These are phyloP conservation scores for Cutaneotrichosporon dermatis DNA, from an alignment of 1,284 basidiomycete genomes.

Conservation along the genomic window DNA sequence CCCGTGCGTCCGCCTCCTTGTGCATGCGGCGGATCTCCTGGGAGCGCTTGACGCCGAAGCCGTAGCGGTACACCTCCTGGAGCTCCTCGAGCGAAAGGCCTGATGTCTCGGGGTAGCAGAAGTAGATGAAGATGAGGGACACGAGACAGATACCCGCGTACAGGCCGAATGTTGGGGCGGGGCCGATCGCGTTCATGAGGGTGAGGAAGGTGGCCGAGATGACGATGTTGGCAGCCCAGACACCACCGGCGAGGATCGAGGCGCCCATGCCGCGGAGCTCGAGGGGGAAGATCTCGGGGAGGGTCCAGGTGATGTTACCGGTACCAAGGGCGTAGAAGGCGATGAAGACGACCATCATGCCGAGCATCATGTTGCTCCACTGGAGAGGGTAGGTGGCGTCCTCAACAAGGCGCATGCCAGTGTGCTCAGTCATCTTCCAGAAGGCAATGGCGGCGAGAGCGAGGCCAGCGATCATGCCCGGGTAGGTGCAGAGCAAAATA, in stretches of 20 bases:
- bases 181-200: slow-evolving; percentile 63
- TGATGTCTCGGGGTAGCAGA: slow-evolving; percentile 48
- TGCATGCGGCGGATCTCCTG: slow-evolving; percentile 40
- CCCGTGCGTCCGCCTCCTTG: slow-evolving; percentile 7
- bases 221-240: slow-evolving; percentile 59
- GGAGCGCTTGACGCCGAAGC: slow-evolving; percentile 45
- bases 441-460: slow-evolving; percentile 43
- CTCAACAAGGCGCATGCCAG: slow-evolving; percentile 60
- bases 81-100: slow-evolving; percentile 49
- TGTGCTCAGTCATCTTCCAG: slow-evolving; percentile 56
- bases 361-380: slow-evolving; percentile 60
- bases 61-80: slow-evolving; percentile 40
- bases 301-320: slow-evolving; percentile 61
- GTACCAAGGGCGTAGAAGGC: slow-evolving; percentile 64
- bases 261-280: slow-evolving; percentile 44
- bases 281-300: slow-evolving; percentile 42
- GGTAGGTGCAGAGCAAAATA: slow-evolving; percentile 39
- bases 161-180: slow-evolving; percentile 41
- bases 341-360: slow-evolving; percentile 35
- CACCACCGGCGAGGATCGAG: slow-evolving; percentile 38
- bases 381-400: slow-evolving; percentile 59
- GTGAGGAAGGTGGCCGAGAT: slow-evolving; percentile 74
- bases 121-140: slow-evolving; percentile 44
- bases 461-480: slow-evolving; percentile 40
- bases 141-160: slow-evolving; percentile 43